These are phyloP conservation scores for Pachyrhizus erosus DNA, from an alignment of 306 rosid species.

Conservation along the genomic window DNA sequence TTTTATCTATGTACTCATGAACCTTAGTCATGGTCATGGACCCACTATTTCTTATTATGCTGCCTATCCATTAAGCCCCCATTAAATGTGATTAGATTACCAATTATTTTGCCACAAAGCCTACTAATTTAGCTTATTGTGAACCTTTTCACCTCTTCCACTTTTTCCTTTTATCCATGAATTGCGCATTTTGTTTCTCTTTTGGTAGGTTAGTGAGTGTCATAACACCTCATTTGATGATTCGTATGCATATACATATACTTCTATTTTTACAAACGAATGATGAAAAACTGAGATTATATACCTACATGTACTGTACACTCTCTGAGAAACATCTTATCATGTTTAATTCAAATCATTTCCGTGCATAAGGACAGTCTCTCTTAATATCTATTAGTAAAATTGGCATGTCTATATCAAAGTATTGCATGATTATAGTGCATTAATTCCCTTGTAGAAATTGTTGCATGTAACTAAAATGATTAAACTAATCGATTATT, in stretches of 20 bases:
- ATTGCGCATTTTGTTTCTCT: constrained; percentile 36
- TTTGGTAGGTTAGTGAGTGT: constrained; percentile 34
- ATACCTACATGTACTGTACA: neutral
- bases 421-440: neutral
- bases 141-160: constrained; percentile 4
- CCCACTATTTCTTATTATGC: constrained; percentile 32
- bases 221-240: constrained; percentile 23
- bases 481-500: neutral
- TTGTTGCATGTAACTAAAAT: neutral
- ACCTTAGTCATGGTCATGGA: constrained; percentile 33
- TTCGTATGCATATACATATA: neutral
- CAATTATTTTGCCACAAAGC: neutral
- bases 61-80: neutral
- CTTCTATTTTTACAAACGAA: neutral
- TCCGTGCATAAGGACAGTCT: neutral
- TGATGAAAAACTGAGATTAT: neutral
- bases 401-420: neutral
- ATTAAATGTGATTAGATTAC: constrained; percentile 12
- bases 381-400: neutral
- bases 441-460: neutral
- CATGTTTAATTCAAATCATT: neutral
- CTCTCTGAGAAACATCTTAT: neutral
- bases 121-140: neutral
- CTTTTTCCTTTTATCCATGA: constrained; percentile 34
- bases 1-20: neutral